Evolutionary conservation across 768 basidiomycete species (phyloP).

Genomic region (Trametopsis cervina): DNA sequence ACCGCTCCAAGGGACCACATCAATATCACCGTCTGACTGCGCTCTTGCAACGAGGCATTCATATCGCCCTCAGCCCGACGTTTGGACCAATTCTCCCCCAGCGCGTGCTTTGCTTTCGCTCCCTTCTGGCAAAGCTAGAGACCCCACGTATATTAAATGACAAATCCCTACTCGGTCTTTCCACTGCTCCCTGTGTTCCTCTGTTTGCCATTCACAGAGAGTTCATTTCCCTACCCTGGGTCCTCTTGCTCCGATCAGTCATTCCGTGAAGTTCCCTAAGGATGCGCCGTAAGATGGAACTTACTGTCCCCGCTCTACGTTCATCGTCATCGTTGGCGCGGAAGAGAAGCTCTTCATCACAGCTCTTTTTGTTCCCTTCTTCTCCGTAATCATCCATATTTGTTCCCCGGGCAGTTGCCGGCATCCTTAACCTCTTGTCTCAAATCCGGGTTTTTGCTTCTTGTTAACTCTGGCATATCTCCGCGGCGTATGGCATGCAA

Average conservation of each 20-base stretch:
- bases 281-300: conserved; percentile 8
- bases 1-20: conserved; percentile 6
- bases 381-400: not conserved
- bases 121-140: too few relatives aligned
- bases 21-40: conserved; percentile 10
- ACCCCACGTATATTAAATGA: too few relatives aligned
- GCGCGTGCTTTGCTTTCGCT: conserved; percentile 3
- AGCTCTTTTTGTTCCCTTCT: too few relatives aligned
- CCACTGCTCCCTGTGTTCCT: conserved; percentile 9
- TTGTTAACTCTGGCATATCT: too few relatives aligned
- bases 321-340: conserved; percentile 6
- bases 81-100: not conserved
- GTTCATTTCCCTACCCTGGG: not conserved
- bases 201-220: conserved; percentile 3
- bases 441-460: not conserved
- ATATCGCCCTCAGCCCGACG: conserved; percentile 25
- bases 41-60: conserved; percentile 41
- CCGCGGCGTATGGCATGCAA: too few relatives aligned
- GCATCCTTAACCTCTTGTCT: not conserved
- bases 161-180: too few relatives aligned
- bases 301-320: conserved; percentile 2
- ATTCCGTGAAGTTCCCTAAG: conserved; percentile 1
- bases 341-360: not conserved
- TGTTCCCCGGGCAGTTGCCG: not conserved
- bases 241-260: conserved; percentile 12